Evolutionary conservation across 805 yeast genomes (phyloP).

Genomic region (Hanseniaspora jakobsenii): DNA sequence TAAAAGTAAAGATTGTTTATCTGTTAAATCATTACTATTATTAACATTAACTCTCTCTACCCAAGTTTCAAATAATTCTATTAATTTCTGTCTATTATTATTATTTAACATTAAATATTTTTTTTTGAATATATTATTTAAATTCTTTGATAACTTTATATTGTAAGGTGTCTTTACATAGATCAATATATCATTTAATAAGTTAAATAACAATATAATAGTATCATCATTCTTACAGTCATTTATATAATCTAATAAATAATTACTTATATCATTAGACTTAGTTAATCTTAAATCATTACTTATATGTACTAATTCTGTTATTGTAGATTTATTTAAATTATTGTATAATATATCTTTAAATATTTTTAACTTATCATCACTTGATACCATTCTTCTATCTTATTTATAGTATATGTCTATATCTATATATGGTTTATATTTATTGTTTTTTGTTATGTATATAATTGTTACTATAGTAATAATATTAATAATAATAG

Average conservation of each 20-base stretch:
- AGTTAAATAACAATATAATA: slow-evolving; percentile 1
- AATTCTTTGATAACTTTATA: slow-evolving; percentile 10
- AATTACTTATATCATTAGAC: slow-evolving; percentile 1
- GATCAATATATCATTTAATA: slow-evolving; percentile 5
- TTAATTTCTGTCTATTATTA: slow-evolving; percentile 56
- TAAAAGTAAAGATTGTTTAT: too few relatives aligned
- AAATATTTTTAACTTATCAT: background rate
- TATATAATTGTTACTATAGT: too few relatives aligned
- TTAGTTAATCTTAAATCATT: slow-evolving; percentile 10
- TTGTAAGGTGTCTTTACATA: slow-evolving; percentile 1
- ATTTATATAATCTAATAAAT: background rate
- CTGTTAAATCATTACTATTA: slow-evolving; percentile 27
- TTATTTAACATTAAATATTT: slow-evolving; percentile 74
- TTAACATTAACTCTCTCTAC: slow-evolving; percentile 34
- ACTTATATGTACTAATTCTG: slow-evolving; percentile 6
- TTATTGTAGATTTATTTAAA: background rate
- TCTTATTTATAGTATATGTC: too few relatives aligned
- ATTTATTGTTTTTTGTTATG: too few relatives aligned
- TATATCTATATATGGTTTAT: too few relatives aligned
- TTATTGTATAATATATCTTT: background rate
- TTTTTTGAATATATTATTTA: slow-evolving; percentile 54
- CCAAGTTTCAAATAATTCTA: slow-evolving; percentile 81
- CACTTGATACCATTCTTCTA: too few relatives aligned
- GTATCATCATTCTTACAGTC: background rate
- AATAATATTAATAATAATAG: too few relatives aligned